Base-by-base conservation (phyloP, 202 grass and related monocot genomes). In the Sporobolus alterniflorus region DNA sequence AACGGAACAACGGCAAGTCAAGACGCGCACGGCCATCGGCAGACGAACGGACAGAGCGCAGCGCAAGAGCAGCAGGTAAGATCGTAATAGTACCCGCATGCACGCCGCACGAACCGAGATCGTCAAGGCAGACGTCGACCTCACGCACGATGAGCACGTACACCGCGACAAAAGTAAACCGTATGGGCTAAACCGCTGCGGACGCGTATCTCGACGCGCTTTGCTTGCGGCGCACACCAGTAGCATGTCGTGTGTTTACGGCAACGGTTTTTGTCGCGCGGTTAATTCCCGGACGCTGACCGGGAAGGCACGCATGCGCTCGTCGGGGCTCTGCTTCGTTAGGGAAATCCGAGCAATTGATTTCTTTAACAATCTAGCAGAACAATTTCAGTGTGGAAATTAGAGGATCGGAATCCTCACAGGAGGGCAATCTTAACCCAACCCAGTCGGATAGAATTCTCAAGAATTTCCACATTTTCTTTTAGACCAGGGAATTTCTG, bases 201-300 rank as follows among this genome's bases (percentile, higher is more conserved):
- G 75, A 17, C 62, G 52, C 74, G 32, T 64, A 79, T 85, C 65
- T 84, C 59, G 46, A 79, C 64, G 75, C 67, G 14, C 42, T 68
- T 85, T 75, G 44, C 66, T 69, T 71, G 66, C 31, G 33, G 20
- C 10, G 52, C 83, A 85, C 74, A 42, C 66, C n/a, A n/a, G n/a
- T n/a, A n/a, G n/a, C n/a, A n/a, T n/a, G n/a, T n/a, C n/a, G n/a
- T n/a, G n/a, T n/a, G n/a, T n/a, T n/a, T n/a, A n/a, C n/a, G n/a
- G n/a, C n/a, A n/a, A n/a, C n/a, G n/a, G n/a, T 69, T 62, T 64
- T 1, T 6, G 21, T 57, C 29, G 20, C 7, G 9, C 51, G 46
- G 50, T 50, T 51, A 41, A 7, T 77, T 31, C 9, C 15, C 20
- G 20, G 29, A 20, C 22, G 74, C 43, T 29, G 74, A 77, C 50